Conservation (phyloP, 768 basidiomycete genomes). For the Roridomyces roridus region DNA sequence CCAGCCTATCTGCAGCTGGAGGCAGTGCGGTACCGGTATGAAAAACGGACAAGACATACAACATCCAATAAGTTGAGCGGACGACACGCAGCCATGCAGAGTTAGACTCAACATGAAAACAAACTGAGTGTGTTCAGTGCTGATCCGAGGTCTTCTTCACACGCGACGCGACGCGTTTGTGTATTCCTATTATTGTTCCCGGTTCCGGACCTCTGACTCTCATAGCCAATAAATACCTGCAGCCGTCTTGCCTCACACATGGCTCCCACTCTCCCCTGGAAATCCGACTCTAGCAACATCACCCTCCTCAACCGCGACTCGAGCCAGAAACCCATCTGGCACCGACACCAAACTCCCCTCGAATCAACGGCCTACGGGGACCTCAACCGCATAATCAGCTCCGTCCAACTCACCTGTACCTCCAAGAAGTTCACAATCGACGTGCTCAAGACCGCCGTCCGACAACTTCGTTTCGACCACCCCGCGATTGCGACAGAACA, state of each 20-base stretch:
- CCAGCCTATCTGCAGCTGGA: constrained; percentile 65
- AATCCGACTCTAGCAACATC: not conserved
- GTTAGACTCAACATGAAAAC: not conserved
- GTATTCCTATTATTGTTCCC: no score
- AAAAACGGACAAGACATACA: constrained; percentile 44
- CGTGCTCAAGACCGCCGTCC: not conserved
- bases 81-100: constrained; percentile 66
- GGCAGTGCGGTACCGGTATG: constrained; percentile 58
- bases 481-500: not conserved
- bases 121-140: no score
- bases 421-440: not conserved
- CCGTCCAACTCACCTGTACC: not conserved
- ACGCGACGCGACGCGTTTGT: no score
- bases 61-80: constrained; percentile 65
- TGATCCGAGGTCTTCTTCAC: no score
- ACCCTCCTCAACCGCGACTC: not conserved
- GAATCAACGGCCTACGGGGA: not conserved
- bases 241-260: no score
- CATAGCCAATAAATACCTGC: no score
- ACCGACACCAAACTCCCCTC: not conserved
- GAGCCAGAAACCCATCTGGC: not conserved
- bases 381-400: not conserved
- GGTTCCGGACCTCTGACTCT: no score
- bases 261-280: not conserved
- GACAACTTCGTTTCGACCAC: not conserved